phyloP scores from a whole-genome alignment of 306 rosid species.

The Astragalus glycyphyllos region DNA sequence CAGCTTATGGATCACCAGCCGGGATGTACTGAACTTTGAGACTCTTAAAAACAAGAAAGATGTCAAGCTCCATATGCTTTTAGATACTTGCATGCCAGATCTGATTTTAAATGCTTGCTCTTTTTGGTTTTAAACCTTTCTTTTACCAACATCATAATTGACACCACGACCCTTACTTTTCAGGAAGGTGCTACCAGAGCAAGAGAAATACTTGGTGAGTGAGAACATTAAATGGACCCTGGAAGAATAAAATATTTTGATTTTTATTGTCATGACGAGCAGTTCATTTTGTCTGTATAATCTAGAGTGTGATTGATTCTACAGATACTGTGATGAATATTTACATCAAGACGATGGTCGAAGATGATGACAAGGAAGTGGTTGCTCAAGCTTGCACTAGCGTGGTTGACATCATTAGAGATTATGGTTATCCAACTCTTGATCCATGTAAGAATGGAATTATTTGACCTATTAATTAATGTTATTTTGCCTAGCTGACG shows the following conservation, averaged over 20 bases:
- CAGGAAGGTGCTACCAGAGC: conserved; percentile 88
- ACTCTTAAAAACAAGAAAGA: too few species aligned
- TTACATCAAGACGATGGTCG: conserved; percentile 85
- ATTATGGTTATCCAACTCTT: conserved; percentile 76
- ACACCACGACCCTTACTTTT: conserved; percentile 41
- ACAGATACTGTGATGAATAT: conserved; percentile 83
- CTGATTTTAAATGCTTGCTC: conserved; percentile 13
- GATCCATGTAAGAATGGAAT: conserved; percentile 79
- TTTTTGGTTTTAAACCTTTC: conserved; percentile 27
- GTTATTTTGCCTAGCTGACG: conserved; percentile 37
- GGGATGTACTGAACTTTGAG: too few species aligned
- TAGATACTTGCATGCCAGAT: not conserved
- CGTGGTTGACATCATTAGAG: conserved; percentile 83
- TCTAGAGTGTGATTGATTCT: conserved; percentile 27
- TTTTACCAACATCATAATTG: conserved; percentile 27
- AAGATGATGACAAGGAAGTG: conserved; percentile 96
- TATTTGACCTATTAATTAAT: conserved; percentile 34
- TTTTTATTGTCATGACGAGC: conserved; percentile 9
- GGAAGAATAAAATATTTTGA: conserved; percentile 6
- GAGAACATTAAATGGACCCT: conserved; percentile 43
- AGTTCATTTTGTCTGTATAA: conserved; percentile 18
- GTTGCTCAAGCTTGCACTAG: conserved; percentile 95
- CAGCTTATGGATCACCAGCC: too few species aligned
- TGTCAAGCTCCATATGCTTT: too few species aligned
- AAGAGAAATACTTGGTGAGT: conserved; percentile 83